Base-by-base conservation (phyloP, 2,329 filamentous ascomycete genomes). In the Pseudonectria buxi region DNA sequence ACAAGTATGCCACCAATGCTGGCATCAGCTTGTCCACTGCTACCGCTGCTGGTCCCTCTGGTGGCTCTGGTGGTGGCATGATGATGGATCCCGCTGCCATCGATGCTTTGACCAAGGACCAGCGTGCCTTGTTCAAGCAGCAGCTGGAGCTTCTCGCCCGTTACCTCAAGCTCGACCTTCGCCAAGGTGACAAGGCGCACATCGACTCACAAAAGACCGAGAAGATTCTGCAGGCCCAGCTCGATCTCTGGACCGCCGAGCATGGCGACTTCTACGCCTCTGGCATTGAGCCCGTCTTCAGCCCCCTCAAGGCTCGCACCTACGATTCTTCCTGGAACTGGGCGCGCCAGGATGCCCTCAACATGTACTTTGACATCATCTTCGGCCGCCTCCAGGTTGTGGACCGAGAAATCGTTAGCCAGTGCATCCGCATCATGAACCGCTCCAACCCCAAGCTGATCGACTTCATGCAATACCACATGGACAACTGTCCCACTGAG, bases 291-390 rank as follows among this genome's bases (percentile, higher is more conserved):
- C 92, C 92, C 10, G 82, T 88, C 14, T 98, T 98, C 67, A 94
- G 85, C 56, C 71, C 86, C 4, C 78, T 96, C 44, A 98, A 98
- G 64, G 92, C 92, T 24, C 84, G 92, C 57, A 81, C 92, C 9
- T 98, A 98, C 66, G 92, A 98, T 62, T 96, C 92, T 0, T 94
- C 88, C 1, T 98, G 92, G 92, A 98, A 98, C 63, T 98, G 92
- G 92, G 92, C 88, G 43, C 83, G 92, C 34, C 92, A 98, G 61
- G 92, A 98, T 62, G 92, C 90, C 18, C 78, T 98, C 35, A 92
- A 76, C 69, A 98, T 98, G 90, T 98, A 92, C 71, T 98, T 88
- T 67, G 92, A 98, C 57, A 94, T 98, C 57, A 95, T 98, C 57
- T 98, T 98, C 54, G 92, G 92, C 39, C 81, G 92, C 42, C 78